A percentile compares a stretch with the other conserved stretches of the same genome.
phyloP scores from a whole-genome alignment of 441 rosid genomes.

The Erodium texanum region DNA sequence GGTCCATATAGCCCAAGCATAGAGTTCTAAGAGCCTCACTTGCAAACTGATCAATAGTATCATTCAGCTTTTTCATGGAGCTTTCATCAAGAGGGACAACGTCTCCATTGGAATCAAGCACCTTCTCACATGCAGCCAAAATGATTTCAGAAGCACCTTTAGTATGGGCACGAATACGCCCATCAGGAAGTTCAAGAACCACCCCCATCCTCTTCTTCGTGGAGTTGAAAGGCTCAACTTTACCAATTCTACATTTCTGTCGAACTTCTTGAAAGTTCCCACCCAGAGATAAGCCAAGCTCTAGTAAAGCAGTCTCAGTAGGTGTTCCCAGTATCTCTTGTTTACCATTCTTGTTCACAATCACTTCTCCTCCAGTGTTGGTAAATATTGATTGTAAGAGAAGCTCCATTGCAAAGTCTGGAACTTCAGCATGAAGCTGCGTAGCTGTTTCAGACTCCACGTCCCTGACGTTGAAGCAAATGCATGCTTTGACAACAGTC shows the following conservation, averaged over 20 bases:
- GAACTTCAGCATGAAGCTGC: neutral
- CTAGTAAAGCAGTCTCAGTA: neutral
- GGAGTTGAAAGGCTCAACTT: slow-evolving; percentile 7
- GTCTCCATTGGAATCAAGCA: neutral
- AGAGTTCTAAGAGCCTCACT: slow-evolving; percentile 3
- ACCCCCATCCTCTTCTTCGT: slow-evolving; percentile 2
- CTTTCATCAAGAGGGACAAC: neutral
- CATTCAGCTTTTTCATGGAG: neutral
- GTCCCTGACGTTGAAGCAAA: neutral
- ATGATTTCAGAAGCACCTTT: slow-evolving; percentile 5
- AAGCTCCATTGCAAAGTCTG: neutral
- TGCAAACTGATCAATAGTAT: slow-evolving; percentile 2
- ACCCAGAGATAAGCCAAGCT: neutral
- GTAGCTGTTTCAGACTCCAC: neutral
- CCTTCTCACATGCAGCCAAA: neutral
- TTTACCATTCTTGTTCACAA: neutral
- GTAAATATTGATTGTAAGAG: neutral
- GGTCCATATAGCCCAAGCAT: neutral
- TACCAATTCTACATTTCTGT: neutral
- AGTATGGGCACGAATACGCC: neutral
- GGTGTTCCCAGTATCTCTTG: slow-evolving; percentile 3
- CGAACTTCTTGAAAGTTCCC: neutral
- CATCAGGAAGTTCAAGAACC: neutral
- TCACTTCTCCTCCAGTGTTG: neutral
- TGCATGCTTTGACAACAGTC: slow-evolving; percentile 5